A percentile compares a stretch with the other conserved stretches of the same genome.
Conservation (phyloP, 371 early-diverging fungal species). For the Rhizopus stolonifer region DNA sequence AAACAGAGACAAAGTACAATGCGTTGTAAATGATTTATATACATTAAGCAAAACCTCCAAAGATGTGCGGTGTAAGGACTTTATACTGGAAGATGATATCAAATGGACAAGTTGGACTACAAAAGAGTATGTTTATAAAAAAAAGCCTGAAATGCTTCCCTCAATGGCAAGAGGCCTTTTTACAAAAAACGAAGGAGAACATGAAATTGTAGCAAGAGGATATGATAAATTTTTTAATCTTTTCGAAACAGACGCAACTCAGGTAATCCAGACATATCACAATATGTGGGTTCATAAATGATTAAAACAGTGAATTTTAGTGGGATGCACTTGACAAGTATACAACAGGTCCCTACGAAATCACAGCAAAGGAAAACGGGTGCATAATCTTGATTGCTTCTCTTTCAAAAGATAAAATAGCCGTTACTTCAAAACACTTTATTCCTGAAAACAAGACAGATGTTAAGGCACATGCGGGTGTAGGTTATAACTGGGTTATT, state of each 20-base stretch:
- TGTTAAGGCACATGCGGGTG: slow-evolving; percentile 46
- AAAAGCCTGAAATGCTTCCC: slow-evolving; percentile 59
- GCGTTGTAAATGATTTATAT: slow-evolving; percentile 16
- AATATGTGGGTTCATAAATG: too few relatives aligned
- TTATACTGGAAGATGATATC: slow-evolving; percentile 18
- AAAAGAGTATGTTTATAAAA: slow-evolving; percentile 55
- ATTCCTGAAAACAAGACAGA: slow-evolving; percentile 39
- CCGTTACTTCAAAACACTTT: slow-evolving; percentile 91
- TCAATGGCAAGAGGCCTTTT: slow-evolving; percentile 86
- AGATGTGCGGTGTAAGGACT: slow-evolving; percentile 27
- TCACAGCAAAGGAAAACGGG: slow-evolving; percentile 94
- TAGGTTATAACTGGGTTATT: slow-evolving; percentile 79
- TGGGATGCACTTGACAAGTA: slow-evolving; percentile 58
- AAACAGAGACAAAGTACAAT: slow-evolving; percentile 12
- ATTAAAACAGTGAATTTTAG: too few relatives aligned
- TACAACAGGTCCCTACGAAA: slow-evolving; percentile 85
- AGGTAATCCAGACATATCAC: too few relatives aligned
- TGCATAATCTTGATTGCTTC: slow-evolving; percentile 89
- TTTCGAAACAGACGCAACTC: slow-evolving; percentile 58
- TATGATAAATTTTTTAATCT: slow-evolving; percentile 96
- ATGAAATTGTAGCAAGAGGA: slow-evolving; percentile 76
- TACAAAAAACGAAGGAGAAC: slow-evolving; percentile 39
- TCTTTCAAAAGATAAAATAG: slow-evolving; percentile 52
- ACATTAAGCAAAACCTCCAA: slow-evolving; percentile 13
- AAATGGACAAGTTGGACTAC: slow-evolving; percentile 46